A percentile compares a stretch with the other conserved stretches of the same genome.
phyloP scores from a whole-genome alignment of 1,284 basidiomycete genomes.

The Psilocybe mexicana region DNA sequence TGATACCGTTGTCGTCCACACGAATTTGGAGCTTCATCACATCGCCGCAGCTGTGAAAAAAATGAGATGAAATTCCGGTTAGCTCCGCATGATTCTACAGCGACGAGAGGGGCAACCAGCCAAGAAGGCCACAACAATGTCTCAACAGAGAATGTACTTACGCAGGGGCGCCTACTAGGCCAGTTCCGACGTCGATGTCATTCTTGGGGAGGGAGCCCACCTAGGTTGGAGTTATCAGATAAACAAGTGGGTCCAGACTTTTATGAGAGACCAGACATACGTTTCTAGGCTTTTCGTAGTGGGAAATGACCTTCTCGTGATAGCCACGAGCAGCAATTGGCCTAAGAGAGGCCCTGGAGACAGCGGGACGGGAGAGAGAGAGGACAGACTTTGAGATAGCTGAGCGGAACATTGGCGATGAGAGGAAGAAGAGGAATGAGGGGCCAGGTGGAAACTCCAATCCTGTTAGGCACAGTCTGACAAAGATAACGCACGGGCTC shows the following conservation, averaged over 20 bases:
- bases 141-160: conserved; percentile 50
- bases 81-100: conserved; percentile 24
- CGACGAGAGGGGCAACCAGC: background rate
- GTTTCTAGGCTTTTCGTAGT: conserved; percentile 95
- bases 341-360: conserved; percentile 39
- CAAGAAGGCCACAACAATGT: background rate
- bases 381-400: conserved; percentile 53
- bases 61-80: conserved; percentile 24
- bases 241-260: conserved; percentile 37
- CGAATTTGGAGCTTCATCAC: conserved; percentile 99
- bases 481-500: conserved; percentile 14
- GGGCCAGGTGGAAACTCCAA: conserved; percentile 2
- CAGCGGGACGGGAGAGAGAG: conserved; percentile 44
- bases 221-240: conserved; percentile 64
- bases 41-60: conserved; percentile 69
- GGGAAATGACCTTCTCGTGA: conserved; percentile 93
- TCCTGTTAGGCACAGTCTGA: conserved; percentile 3
- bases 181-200: conserved; percentile 92
- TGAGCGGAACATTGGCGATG: conserved; percentile 68
- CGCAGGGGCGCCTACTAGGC: conserved; percentile 97
- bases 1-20: conserved; percentile 92
- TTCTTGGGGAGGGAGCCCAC: conserved; percentile 94
- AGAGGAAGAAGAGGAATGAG: conserved; percentile 23
- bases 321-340: conserved; percentile 68
- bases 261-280: conserved; percentile 51